These are phyloP conservation scores for Scenedesmus sp. DNA, from an alignment of 163 green algal species.

Conservation along the genomic window DNA sequence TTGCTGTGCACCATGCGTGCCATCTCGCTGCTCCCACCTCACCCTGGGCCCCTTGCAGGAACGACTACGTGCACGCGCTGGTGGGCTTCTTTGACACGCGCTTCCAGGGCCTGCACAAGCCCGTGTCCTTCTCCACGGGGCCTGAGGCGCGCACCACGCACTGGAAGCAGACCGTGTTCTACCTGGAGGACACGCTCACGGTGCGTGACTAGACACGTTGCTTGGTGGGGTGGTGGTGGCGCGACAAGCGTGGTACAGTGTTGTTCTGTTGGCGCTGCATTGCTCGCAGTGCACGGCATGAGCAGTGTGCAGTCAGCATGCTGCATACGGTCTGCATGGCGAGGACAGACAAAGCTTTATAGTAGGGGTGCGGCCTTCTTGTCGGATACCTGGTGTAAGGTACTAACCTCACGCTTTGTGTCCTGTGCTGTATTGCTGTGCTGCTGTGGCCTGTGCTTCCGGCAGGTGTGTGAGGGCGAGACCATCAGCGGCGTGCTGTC, in stretches of 20 bases:
- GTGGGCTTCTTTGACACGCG: conserved; percentile 93
- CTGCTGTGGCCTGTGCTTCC: neutral
- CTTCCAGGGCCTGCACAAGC: conserved; percentile 89
- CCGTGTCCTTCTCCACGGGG: conserved; percentile 80
- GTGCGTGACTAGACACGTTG: neutral
- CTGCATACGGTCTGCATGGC: neutral
- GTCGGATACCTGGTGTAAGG: too few relatives aligned
- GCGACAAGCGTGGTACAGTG: conserved; percentile 74
- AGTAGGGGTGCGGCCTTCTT: too few relatives aligned
- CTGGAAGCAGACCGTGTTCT: conserved; percentile 99
- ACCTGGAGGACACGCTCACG: conserved; percentile 88
- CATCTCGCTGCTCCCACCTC: neutral
- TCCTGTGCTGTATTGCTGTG: neutral
- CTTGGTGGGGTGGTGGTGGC: conserved; percentile 77
- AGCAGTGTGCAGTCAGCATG: neutral
- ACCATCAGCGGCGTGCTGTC: neutral
- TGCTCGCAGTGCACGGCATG: neutral
- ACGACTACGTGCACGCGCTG: conserved; percentile 96
- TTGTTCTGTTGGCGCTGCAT: neutral
- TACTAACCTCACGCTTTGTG: too few relatives aligned
- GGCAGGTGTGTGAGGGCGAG: conserved; percentile 46
- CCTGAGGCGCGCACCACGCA: conserved; percentile 81
- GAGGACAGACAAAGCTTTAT: neutral
- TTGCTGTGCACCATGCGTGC: neutral
- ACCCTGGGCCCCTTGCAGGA: conserved; percentile 55